Conservation (phyloP, 73 alveolate genomes). For the Paramecium sexaurelia region DNA sequence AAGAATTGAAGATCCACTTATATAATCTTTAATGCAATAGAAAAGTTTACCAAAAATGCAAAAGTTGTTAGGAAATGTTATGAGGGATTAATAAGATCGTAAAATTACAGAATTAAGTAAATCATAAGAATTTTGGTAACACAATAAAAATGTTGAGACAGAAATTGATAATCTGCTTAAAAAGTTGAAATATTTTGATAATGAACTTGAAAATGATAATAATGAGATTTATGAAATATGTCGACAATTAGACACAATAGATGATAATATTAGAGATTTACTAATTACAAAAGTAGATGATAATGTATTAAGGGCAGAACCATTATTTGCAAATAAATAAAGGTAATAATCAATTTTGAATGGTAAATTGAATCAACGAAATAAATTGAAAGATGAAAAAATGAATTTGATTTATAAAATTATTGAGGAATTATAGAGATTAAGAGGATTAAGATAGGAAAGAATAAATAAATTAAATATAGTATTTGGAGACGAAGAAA, state of each 20-base stretch:
- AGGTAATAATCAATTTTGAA: slow-evolving; percentile 41
- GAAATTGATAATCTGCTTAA: slow-evolving; percentile 52
- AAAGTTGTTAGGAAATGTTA: slow-evolving; percentile 55
- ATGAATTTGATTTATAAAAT: slow-evolving; percentile 50
- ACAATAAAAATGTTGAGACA: slow-evolving; percentile 55
- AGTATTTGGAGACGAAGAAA: slow-evolving; percentile 63
- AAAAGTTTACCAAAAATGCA: slow-evolving; percentile 58
- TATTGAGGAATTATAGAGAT: slow-evolving; percentile 22
- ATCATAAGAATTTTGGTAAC: slow-evolving; percentile 61
- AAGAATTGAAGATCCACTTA: slow-evolving; percentile 40
- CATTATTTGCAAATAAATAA: slow-evolving; percentile 56
- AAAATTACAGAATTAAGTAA: slow-evolving; percentile 48
- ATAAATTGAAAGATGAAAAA: slow-evolving; percentile 68
- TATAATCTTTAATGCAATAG: background rate
- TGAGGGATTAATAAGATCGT: slow-evolving; percentile 49
- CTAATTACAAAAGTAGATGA: slow-evolving; percentile 59
- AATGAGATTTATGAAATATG: slow-evolving; percentile 56
- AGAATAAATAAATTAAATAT: slow-evolving; percentile 52
- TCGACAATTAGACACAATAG: slow-evolving; percentile 58
- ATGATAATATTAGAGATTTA: slow-evolving; percentile 48
- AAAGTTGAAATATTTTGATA: slow-evolving; percentile 51
- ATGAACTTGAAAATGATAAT: slow-evolving; percentile 62
- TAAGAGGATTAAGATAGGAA: slow-evolving; percentile 50
- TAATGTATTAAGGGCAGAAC: slow-evolving; percentile 66
- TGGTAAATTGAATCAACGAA: slow-evolving; percentile 48